A percentile compares a stretch with the other conserved stretches of the same genome.
Conservation (phyloP, 331 rosid genomes). For the Pyracantha coccinea region DNA sequence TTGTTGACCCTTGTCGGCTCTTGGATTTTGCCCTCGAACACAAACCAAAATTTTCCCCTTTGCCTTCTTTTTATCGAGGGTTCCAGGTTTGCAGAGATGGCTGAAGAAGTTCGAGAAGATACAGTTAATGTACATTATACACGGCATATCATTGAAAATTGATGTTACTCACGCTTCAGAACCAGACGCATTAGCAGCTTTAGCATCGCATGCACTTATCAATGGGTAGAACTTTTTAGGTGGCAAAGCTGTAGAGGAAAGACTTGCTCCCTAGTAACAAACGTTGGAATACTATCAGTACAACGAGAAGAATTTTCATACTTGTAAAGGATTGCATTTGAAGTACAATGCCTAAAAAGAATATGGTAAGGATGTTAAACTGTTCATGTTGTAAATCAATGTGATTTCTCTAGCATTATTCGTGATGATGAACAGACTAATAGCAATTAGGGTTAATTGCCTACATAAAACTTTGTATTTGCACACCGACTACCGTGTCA, state of each 20-base stretch:
- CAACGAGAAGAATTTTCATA: too few species aligned
- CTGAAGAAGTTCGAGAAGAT: neutral
- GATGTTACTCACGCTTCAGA: slow-evolving; percentile 27
- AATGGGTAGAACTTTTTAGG: slow-evolving; percentile 34
- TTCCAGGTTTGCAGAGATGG: slow-evolving; percentile 1
- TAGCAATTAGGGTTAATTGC: neutral
- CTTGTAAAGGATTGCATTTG: too few species aligned
- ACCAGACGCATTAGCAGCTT: neutral
- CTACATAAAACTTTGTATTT: neutral
- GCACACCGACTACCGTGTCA: neutral
- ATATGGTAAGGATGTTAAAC: too few species aligned
- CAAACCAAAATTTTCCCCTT: slow-evolving; percentile 25
- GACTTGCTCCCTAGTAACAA: slow-evolving; percentile 44
- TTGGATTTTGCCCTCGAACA: slow-evolving; percentile 10
- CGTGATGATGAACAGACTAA: too few species aligned
- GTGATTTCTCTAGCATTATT: too few species aligned
- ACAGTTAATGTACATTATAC: neutral
- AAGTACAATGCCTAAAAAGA: too few species aligned
- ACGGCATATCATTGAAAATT: neutral
- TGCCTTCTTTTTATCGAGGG: slow-evolving; percentile 20
- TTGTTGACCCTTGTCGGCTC: neutral
- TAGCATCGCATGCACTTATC: slow-evolving; percentile 28
- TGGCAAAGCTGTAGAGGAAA: slow-evolving; percentile 32
- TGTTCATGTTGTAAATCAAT: too few species aligned
- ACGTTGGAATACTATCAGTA: too few species aligned